A percentile compares a stretch with the other conserved stretches of the same genome.
Conservation (phyloP, 139 green algal genomes). For the Coccomyxa sp. region DNA sequence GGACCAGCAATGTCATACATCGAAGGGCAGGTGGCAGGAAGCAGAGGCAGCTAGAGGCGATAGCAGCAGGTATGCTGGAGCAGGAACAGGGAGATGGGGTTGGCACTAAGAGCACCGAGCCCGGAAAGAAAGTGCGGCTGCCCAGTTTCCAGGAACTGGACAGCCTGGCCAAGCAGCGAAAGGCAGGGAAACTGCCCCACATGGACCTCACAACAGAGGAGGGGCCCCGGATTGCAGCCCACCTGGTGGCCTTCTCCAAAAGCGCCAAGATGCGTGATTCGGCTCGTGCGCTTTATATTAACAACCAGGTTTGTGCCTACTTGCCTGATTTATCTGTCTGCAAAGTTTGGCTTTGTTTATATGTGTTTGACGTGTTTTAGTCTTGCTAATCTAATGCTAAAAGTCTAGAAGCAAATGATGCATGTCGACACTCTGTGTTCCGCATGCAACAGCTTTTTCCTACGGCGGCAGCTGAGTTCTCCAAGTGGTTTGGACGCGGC, state of each 20-base stretch:
- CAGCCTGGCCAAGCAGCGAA: neutral
- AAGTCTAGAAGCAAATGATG: neutral
- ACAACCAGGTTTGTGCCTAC: conserved; percentile 15
- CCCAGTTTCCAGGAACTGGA: neutral
- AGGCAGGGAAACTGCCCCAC: neutral
- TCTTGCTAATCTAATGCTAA: neutral
- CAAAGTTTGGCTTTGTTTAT: neutral
- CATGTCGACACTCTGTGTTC: too few relatives aligned
- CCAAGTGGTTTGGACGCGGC: conserved; percentile 18
- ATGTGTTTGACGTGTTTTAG: neutral
- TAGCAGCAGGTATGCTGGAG: neutral
- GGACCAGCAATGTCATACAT: neutral
- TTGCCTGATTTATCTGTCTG: neutral
- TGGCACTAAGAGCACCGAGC: neutral
- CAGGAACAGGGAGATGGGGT: neutral
- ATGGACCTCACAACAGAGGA: neutral
- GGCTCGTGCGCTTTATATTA: conserved; percentile 42
- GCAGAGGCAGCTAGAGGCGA: neutral
- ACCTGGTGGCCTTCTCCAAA: conserved; percentile 3
- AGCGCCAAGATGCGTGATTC: conserved; percentile 24
- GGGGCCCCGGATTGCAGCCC: neutral
- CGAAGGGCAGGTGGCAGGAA: neutral
- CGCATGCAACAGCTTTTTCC: conserved; percentile 25
- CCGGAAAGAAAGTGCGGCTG: neutral
- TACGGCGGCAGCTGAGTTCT: conserved; percentile 8